Base-by-base conservation (phyloP, 371 early-diverging fungal genomes). In the Mortierella sp. region DNA sequence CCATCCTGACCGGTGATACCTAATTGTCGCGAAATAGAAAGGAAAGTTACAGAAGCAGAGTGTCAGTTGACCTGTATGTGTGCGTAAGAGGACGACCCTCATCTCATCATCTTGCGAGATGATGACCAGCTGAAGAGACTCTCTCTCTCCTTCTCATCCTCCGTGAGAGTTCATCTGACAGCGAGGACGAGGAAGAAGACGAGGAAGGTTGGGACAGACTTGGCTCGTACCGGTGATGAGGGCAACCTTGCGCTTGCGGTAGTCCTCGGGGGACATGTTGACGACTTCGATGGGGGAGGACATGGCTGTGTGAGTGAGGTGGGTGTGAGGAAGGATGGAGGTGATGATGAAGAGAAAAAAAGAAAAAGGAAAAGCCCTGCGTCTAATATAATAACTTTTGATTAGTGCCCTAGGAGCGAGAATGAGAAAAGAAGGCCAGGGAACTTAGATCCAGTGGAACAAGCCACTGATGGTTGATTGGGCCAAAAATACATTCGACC, bases 1-100 rank as follows among this genome's bases (percentile, higher is more conserved):
- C 96, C 96, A 88, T 96, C 96, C 88, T 96, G 96, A 74, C 96
- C 96, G 73, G 96, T 96, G 80, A 96, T 95, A 88, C 96, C 96
- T 93, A 56, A 32, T 29, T 8, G 27, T 12, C 58, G 27, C n/a
- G 58, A 51, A 49, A 49, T 18, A 21, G 18, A 4, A n/a, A 14
- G 1, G 35, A 68, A 35, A 63, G 35, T 1, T n/a, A n/a, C 18
- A 14, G 38, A 75, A 51, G 38, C 4, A 27, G 7, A 38, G 56
- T 35, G 27, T 51, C 35, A 58, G 58, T 29, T 44, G 4, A 10
- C 29, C 46, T 44, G 43, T 16, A 43, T 38, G 51, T 51, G 51
- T 10, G 46, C 27, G 29, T 10, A 27, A 41, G 32, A 71, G 4
- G n/a, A 55, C 18, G 43, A 46, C 48, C 16, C 21, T 43, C 44